These are phyloP conservation scores for Plasmodium ovale DNA, from an alignment of 169 alveolate genomes.

Conservation along the genomic window DNA sequence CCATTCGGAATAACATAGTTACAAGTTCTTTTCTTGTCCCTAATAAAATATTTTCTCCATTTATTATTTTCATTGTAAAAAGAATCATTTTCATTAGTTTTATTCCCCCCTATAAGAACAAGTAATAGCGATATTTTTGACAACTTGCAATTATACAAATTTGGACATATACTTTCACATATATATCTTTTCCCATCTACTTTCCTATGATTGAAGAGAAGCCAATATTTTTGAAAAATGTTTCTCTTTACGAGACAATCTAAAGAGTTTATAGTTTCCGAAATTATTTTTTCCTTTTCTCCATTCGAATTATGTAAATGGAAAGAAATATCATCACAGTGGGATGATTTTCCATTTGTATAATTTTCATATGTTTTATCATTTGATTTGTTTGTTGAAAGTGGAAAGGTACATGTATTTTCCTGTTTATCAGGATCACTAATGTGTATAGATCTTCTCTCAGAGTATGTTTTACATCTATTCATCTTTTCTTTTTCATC, in stretches of 20 bases:
- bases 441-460: constrained; percentile 21
- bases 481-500: constrained; percentile 17
- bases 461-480: not conserved
- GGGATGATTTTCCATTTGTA: too few species aligned
- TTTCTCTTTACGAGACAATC: too few species aligned
- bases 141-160: constrained; percentile 61
- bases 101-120: constrained; percentile 69
- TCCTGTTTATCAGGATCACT: constrained; percentile 54
- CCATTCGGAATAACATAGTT: too few species aligned
- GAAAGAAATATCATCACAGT: not conserved
- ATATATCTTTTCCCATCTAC: constrained; percentile 63
- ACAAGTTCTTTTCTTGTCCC: not conserved
- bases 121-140: constrained; percentile 42
- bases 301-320: not conserved
- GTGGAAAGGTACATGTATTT: not conserved
- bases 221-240: constrained; percentile 67
- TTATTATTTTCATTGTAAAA: constrained; percentile 52
- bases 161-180: constrained; percentile 73
- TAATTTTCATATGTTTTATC: too few species aligned
- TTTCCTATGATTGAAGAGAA: constrained; percentile 35
- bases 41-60: constrained; percentile 57
- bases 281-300: not conserved
- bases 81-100: constrained; percentile 49
- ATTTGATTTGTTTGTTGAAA: too few species aligned
- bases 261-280: too few species aligned